phyloP scores from a whole-genome alignment of 306 rosid species.

The Astragalus glycyphyllos region DNA sequence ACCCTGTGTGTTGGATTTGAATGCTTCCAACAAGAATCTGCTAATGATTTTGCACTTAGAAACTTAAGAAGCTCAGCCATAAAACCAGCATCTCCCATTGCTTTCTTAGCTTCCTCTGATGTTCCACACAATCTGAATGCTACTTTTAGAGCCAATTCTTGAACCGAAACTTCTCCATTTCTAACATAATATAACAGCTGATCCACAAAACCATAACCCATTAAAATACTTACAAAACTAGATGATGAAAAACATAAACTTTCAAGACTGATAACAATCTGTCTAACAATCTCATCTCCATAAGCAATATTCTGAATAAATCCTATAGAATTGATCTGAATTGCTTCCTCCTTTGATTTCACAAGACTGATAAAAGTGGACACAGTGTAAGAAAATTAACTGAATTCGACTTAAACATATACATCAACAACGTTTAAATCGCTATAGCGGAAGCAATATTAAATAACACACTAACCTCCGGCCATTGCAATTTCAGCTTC shows the following conservation, averaged over 20 bases:
- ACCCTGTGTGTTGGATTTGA: not conserved
- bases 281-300: slow-evolving; percentile 64
- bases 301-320: slow-evolving; percentile 69
- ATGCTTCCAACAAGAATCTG: slow-evolving; percentile 20
- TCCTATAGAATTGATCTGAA: slow-evolving; percentile 75
- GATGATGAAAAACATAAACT: slow-evolving; percentile 64
- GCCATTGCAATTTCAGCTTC: no score
- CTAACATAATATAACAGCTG: slow-evolving; percentile 63
- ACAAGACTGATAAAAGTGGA: slow-evolving; percentile 60
- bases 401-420: no score
- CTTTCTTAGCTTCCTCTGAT: slow-evolving; percentile 82
- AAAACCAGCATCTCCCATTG: slow-evolving; percentile 78
- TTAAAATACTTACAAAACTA: slow-evolving; percentile 54
- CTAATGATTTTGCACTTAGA: slow-evolving; percentile 75
- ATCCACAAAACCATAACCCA: slow-evolving; percentile 71
- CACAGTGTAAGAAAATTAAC: no score
- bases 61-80: slow-evolving; percentile 82
- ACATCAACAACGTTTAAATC: no score
- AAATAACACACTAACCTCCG: no score
- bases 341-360: slow-evolving; percentile 69
- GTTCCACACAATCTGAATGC: slow-evolving; percentile 61
- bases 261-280: slow-evolving; percentile 61
- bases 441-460: no score
- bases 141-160: slow-evolving; percentile 76
- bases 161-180: slow-evolving; percentile 76